phyloP scores from a whole-genome alignment of 352 stramenopile genomes.

The Pythium biforme region DNA sequence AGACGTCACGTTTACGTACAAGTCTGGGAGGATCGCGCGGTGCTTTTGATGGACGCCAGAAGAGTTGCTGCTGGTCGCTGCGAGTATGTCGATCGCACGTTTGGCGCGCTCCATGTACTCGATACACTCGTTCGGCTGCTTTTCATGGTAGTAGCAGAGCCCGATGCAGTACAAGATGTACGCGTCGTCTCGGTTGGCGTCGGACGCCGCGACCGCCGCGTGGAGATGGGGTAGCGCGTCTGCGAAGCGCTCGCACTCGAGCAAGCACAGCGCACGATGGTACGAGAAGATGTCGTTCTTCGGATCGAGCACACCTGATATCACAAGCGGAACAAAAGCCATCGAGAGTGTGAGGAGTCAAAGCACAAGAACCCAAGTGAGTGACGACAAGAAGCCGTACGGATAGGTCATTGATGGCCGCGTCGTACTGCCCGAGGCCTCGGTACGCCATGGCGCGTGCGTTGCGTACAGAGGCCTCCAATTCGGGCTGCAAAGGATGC shows the following conservation, averaged over 20 bases:
- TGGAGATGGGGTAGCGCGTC: conserved; percentile 57
- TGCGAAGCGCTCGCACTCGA: conserved; percentile 49
- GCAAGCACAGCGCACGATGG: conserved; percentile 57
- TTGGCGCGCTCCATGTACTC: conserved; percentile 38
- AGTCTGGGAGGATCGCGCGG: conserved; percentile 38
- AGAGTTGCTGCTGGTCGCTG: background rate
- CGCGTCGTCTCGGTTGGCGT: conserved; percentile 33
- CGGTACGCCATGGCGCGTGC: conserved; percentile 53
- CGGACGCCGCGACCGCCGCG: conserved; percentile 28
- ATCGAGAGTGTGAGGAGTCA: background rate
- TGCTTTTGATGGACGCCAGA: background rate
- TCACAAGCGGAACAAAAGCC: background rate
- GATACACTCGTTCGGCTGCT: conserved; percentile 44
- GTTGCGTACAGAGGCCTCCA: conserved; percentile 50
- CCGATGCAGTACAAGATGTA: conserved; percentile 57
- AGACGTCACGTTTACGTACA: conserved; percentile 39
- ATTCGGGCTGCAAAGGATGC: background rate
- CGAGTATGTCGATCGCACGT: background rate
- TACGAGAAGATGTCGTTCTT: conserved; percentile 65
- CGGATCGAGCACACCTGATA: conserved; percentile 39
- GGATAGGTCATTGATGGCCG: conserved; percentile 53
- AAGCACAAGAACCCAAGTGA: background rate
- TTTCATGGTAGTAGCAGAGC: conserved; percentile 59
- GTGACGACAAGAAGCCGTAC: conserved; percentile 22
- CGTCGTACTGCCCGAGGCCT: conserved; percentile 56